Conservation (phyloP, 106 monocot genomes). For the Hemerocallis citrina region DNA sequence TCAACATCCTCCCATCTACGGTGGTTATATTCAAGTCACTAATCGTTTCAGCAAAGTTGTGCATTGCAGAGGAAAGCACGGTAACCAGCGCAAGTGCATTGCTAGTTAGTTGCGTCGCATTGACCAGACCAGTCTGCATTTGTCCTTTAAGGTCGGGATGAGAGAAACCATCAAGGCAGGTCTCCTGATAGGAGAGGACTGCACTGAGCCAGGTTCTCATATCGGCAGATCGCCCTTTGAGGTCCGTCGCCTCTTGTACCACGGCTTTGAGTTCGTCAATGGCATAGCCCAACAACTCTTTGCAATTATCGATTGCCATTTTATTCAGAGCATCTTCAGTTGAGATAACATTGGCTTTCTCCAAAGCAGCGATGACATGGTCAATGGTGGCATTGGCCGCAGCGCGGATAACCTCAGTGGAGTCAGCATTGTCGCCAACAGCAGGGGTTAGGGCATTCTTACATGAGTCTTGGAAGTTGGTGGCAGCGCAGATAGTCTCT, state of each 20-base stretch:
- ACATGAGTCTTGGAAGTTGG: constrained; percentile 44
- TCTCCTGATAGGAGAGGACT: constrained; percentile 47
- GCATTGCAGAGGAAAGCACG: constrained; percentile 12
- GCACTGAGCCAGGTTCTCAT: constrained; percentile 51
- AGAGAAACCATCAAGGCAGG: constrained; percentile 62
- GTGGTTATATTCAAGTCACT: constrained; percentile 19
- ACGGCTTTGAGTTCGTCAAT: constrained; percentile 48
- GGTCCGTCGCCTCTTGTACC: constrained; percentile 9
- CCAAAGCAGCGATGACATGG: constrained; percentile 14
- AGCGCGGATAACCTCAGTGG: constrained; percentile 28
- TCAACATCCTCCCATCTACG: too few relatives aligned
- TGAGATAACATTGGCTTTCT: constrained; percentile 31
- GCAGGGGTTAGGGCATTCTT: constrained; percentile 16
- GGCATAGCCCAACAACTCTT: constrained; percentile 47
- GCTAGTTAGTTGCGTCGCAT: constrained; percentile 24
- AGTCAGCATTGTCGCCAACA: constrained; percentile 40
- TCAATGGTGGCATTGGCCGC: constrained; percentile 30
- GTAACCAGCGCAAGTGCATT: constrained; percentile 51
- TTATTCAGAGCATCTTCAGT: constrained; percentile 17
- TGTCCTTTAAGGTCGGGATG: constrained; percentile 22
- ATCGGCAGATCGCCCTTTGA: constrained; percentile 5
- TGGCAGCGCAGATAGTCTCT: constrained; percentile 48
- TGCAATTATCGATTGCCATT: constrained; percentile 44
- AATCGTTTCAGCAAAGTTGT: constrained; percentile 17
- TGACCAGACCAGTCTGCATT: constrained; percentile 45